Evolutionary conservation across 495 filamentous ascomycete genomes (phyloP), one percentile per base, ranked within the genome.

Genomic region (Hyaloscypha bicolor): DNA sequence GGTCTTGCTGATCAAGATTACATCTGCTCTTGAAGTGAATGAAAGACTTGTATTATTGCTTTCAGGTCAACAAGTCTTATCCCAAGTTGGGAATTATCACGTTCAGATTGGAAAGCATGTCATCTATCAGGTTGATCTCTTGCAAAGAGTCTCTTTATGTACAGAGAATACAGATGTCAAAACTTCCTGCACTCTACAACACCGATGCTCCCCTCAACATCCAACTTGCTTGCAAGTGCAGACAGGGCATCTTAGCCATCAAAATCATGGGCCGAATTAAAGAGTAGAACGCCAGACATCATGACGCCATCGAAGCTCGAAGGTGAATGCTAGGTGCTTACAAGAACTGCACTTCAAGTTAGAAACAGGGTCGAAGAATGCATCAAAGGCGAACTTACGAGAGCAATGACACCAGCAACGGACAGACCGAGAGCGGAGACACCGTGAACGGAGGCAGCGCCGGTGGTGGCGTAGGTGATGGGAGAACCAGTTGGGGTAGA

Each of bases 341-440:
- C 30, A 73, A 60, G 69, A 73, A 64, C 71, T 73, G 29, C 35
- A 16, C n/a, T 16, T 1, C 14, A 42, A 42, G 62, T 71, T 64
- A 69, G 65, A 1, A 19, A 12, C 9, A n/a, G 29, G 51, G 8
- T 12, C 14, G 22, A 35, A 51, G 37, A 31, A 29, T 29, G 12
- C 37, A 14, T 37, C 0, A 37, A 22, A 37, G 48, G n/a, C 31
- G 12, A 37, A 68, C 67, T 37, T 65, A 74, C 69, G 53, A 72
- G 72, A 71, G 70, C 70, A 45, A 74, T 58, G 70, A 63, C 70
- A 55, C 68, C 72, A 60, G 70, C 72, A 65, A 74, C 63, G 42
- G 70, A 52, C 61, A 72, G 61, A 53, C 67, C 70, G 55, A 72
- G 53, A 30, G 65, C 67, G 32, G 72, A 69, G 55, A 65, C 65